phyloP scores from a whole-genome alignment of 1,139 yeast genomes.

The Spencermartinsiella ligniputridi region DNA sequence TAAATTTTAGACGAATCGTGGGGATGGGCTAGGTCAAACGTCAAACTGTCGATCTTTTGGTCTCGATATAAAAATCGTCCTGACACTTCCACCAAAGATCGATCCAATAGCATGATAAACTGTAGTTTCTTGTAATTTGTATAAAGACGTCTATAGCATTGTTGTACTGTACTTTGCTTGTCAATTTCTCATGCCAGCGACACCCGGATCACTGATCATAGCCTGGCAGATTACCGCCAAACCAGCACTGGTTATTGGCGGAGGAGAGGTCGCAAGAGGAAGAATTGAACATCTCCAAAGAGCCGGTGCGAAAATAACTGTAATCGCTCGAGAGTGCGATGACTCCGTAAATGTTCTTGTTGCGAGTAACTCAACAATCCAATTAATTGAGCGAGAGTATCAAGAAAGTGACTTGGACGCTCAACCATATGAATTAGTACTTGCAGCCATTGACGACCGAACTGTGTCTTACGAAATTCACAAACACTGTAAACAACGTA shows the following conservation, averaged over 20 bases:
- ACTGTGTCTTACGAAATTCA: conserved; percentile 55
- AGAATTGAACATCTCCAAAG: conserved; percentile 61
- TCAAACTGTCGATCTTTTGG: no score
- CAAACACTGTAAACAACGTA: conserved; percentile 46
- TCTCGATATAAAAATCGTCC: no score
- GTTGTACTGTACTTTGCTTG: background rate
- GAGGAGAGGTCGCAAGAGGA: conserved; percentile 77
- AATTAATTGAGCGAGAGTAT: conserved; percentile 3
- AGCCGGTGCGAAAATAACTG: conserved; percentile 68
- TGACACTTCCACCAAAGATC: background rate
- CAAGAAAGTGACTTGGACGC: conserved; percentile 4
- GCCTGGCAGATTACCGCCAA: conserved; percentile 70
- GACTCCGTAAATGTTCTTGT: background rate
- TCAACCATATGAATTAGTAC: conserved; percentile 53
- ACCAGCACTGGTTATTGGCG: conserved; percentile 72
- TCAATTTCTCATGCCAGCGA: no score
- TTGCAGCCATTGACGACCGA: conserved; percentile 76
- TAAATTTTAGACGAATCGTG: no score
- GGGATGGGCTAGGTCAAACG: no score
- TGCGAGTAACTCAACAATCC: background rate
- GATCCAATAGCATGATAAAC: background rate
- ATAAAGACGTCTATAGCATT: background rate
- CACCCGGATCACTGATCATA: conserved; percentile 28
- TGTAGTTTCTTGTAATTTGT: background rate
- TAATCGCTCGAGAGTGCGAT: conserved; percentile 53